Conservation (phyloP, 352 stramenopile genomes). For the Aphanomyces stellatus region DNA sequence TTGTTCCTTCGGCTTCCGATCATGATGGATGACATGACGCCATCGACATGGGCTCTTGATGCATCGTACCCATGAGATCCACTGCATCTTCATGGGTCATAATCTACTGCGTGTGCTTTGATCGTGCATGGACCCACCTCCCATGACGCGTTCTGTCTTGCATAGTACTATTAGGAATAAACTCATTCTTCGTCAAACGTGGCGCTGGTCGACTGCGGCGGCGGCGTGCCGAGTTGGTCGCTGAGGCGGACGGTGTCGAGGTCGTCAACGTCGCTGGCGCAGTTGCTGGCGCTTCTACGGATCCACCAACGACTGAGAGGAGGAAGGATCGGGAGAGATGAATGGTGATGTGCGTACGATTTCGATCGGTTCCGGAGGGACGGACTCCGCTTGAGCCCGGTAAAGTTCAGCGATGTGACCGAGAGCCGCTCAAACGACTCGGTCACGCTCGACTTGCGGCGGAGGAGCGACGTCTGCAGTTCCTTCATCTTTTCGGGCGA, state of each 20-base stretch:
- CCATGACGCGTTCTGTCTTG: too few relatives aligned
- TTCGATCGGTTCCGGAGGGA: constrained; percentile 1
- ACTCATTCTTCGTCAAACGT: background rate
- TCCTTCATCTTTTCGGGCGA: constrained; percentile 9
- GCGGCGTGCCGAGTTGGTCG: constrained; percentile 1
- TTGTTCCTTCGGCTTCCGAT: too few relatives aligned
- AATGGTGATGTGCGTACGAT: background rate
- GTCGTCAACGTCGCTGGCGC: background rate
- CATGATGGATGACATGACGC: too few relatives aligned
- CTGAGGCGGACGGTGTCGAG: background rate
- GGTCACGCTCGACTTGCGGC: background rate
- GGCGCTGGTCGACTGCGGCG: background rate
- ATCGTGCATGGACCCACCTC: too few relatives aligned
- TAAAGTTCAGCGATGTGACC: background rate
- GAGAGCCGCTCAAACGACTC: constrained; percentile 3
- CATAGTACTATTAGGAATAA: too few relatives aligned
- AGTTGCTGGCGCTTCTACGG: background rate
- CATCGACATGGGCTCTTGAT: too few relatives aligned
- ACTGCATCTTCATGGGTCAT: too few relatives aligned
- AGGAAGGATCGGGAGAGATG: too few relatives aligned
- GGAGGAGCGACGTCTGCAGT: background rate
- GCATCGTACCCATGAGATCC: too few relatives aligned
- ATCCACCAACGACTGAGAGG: background rate
- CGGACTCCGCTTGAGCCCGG: background rate
- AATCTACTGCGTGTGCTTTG: too few relatives aligned